Evolutionary conservation across 129 eudicot genomes (phyloP).

Genomic region (Escallonia rubra): DNA sequence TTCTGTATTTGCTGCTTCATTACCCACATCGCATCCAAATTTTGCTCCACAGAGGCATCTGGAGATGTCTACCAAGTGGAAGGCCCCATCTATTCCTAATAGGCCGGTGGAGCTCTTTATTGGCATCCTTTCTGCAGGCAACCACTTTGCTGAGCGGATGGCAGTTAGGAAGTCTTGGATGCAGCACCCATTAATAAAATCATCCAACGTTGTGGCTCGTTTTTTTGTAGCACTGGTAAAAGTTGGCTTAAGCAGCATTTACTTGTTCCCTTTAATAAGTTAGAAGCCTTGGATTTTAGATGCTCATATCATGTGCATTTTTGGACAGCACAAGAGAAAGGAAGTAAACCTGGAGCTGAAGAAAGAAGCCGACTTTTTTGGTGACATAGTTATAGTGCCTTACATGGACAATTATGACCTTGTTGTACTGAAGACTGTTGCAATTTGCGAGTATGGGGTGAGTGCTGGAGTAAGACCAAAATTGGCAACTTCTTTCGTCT

Average conservation of each 20-base stretch:
- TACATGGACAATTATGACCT: slow-evolving; percentile 94
- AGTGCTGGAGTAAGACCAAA: slow-evolving; percentile 11
- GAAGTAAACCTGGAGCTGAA: slow-evolving; percentile 71
- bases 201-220: slow-evolving; percentile 75
- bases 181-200: slow-evolving; percentile 67
- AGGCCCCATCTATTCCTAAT: slow-evolving; percentile 63
- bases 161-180: slow-evolving; percentile 98
- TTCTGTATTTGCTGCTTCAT: slow-evolving; percentile 71
- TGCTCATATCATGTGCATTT: not conserved
- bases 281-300: too few species aligned
- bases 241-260: not conserved
- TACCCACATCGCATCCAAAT: slow-evolving; percentile 88
- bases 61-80: slow-evolving; percentile 61
- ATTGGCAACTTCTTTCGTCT: too few species aligned
- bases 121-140: slow-evolving; percentile 90
- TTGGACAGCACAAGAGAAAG: slow-evolving; percentile 61
- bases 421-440: slow-evolving; percentile 87
- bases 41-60: slow-evolving; percentile 71
- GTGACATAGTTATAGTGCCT: slow-evolving; percentile 84
- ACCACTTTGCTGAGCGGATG: slow-evolving; percentile 97
- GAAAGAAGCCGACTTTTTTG: slow-evolving; percentile 89
- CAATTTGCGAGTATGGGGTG: slow-evolving; percentile 90
- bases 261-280: not conserved
- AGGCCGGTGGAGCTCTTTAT: slow-evolving; percentile 68
- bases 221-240: slow-evolving; percentile 93